Evolutionary conservation across 2,329 filamentous ascomycete genomes (phyloP).

Genomic region (Albophoma yamanashiensis): DNA sequence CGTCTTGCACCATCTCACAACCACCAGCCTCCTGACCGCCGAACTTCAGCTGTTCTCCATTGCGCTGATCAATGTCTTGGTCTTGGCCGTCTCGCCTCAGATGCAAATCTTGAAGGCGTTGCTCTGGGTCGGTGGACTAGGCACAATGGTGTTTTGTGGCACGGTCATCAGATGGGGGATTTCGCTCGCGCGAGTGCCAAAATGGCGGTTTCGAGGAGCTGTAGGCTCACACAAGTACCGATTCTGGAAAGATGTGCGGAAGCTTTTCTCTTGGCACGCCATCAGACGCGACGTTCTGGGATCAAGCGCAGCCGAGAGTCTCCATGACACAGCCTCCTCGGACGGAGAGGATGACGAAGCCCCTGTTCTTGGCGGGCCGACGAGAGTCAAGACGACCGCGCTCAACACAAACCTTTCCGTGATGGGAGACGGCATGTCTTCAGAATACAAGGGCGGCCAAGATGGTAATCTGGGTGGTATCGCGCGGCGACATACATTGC

Average conservation of each 20-base stretch:
- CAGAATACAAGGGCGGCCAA: slow-evolving; percentile 9
- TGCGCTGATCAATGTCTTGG: slow-evolving; percentile 67
- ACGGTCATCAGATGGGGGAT: slow-evolving; percentile 76
- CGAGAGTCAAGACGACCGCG: slow-evolving; percentile 20
- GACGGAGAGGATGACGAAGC: slow-evolving; percentile 19
- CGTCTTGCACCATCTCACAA: slow-evolving; percentile 70
- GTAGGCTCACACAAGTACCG: slow-evolving; percentile 23
- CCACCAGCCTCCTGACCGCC: slow-evolving; percentile 75
- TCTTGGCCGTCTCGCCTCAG: slow-evolving; percentile 74
- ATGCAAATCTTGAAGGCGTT: slow-evolving; percentile 75
- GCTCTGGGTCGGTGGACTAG: slow-evolving; percentile 74
- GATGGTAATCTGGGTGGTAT: slow-evolving; percentile 9
- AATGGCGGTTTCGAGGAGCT: slow-evolving; percentile 70
- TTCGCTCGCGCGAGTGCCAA: slow-evolving; percentile 75
- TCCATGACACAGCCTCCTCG: slow-evolving; percentile 19
- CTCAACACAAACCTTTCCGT: slow-evolving; percentile 4
- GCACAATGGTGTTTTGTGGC: slow-evolving; percentile 61
- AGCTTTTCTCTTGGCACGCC: slow-evolving; percentile 32
- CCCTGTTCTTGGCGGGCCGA: slow-evolving; percentile 8
- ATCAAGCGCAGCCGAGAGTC: slow-evolving; percentile 17
- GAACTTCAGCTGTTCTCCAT: slow-evolving; percentile 83
- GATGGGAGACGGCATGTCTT: slow-evolving; percentile 7
- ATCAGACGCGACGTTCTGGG: slow-evolving; percentile 30
- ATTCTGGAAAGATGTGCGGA: slow-evolving; percentile 28
- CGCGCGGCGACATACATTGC: slow-evolving; percentile 40